Conservation (phyloP, 2,329 filamentous ascomycete species). For the Diaporthe australafricana region DNA sequence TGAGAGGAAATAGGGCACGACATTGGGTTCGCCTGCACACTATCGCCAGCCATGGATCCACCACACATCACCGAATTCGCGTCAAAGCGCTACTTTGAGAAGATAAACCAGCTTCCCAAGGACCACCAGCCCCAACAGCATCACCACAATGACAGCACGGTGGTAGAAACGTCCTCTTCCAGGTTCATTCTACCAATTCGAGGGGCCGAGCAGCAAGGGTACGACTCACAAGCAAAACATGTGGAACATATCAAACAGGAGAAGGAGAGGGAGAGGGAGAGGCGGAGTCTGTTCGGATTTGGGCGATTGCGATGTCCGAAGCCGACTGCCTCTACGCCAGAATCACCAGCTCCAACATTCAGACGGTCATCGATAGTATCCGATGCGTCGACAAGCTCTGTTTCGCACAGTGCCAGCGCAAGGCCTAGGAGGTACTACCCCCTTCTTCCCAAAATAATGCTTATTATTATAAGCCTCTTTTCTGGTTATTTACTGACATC, state of each 20-base stretch:
- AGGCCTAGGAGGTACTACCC: constrained; percentile 48
- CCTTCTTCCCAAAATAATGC: neutral
- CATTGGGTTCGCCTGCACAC: constrained; percentile 18
- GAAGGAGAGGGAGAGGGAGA: constrained; percentile 34
- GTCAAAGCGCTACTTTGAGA: constrained; percentile 72
- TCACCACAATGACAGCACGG: constrained; percentile 41
- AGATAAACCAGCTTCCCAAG: constrained; percentile 67
- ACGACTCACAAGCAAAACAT: constrained; percentile 39
- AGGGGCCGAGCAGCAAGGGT: constrained; percentile 39
- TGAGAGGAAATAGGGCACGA: constrained; percentile 36
- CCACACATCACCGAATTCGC: constrained; percentile 75
- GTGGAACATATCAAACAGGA: constrained; percentile 44
- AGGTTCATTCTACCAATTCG: constrained; percentile 47
- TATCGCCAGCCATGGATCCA: constrained; percentile 64
- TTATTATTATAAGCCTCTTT: no score
- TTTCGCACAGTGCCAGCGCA: constrained; percentile 33
- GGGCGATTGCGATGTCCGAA: constrained; percentile 34
- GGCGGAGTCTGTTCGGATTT: constrained; percentile 35
- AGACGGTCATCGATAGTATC: constrained; percentile 35
- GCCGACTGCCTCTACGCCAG: constrained; percentile 21
- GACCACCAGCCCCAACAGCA: constrained; percentile 56
- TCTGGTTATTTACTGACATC: constrained; percentile 25
- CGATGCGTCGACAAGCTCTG: constrained; percentile 33
- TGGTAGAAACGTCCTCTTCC: constrained; percentile 43
- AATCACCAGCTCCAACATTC: constrained; percentile 19